These are phyloP conservation scores for Pholiota conissans DNA, from an alignment of 768 basidiomycete genomes.

Conservation along the genomic window DNA sequence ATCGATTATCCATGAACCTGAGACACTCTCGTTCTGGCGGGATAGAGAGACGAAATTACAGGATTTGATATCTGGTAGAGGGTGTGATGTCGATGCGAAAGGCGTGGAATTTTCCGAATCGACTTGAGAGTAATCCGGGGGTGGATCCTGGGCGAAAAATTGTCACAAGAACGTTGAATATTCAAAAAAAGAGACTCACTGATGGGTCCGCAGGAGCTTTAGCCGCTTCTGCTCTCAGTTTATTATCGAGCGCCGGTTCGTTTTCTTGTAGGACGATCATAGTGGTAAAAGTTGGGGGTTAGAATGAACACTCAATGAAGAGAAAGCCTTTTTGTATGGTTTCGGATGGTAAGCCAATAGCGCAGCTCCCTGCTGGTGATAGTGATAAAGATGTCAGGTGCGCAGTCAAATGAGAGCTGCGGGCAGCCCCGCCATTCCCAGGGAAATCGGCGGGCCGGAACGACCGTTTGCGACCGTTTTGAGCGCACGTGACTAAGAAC, in stretches of 20 bases:
- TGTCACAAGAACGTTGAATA: not conserved
- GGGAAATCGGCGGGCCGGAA: no score
- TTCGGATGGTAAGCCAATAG: not conserved
- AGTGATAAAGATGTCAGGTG: not conserved
- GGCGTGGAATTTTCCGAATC: not conserved
- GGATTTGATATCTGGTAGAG: constrained; percentile 24
- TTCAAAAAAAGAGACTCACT: not conserved
- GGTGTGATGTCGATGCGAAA: not conserved
- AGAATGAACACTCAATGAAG: not conserved
- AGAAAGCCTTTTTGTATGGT: not conserved
- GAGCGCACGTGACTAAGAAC: no score
- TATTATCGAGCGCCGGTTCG: not conserved
- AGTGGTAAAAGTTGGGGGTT: not conserved
- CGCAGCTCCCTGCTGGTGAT: no score
- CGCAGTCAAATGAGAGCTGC: not conserved
- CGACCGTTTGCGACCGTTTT: no score
- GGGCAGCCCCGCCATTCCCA: no score
- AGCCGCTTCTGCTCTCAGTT: not conserved
- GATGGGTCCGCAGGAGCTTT: not conserved
- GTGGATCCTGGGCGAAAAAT: not conserved
- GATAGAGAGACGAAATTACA: constrained; percentile 33
- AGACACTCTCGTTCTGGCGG: constrained; percentile 28
- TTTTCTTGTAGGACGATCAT: not conserved
- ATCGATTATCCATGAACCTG: constrained; percentile 43
- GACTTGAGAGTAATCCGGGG: not conserved